Percentiles rank a stretch among this genome's conserved stretches.
Conservation (phyloP, 345 rosid genomes). For the Crucihimalaya himalaica region DNA sequence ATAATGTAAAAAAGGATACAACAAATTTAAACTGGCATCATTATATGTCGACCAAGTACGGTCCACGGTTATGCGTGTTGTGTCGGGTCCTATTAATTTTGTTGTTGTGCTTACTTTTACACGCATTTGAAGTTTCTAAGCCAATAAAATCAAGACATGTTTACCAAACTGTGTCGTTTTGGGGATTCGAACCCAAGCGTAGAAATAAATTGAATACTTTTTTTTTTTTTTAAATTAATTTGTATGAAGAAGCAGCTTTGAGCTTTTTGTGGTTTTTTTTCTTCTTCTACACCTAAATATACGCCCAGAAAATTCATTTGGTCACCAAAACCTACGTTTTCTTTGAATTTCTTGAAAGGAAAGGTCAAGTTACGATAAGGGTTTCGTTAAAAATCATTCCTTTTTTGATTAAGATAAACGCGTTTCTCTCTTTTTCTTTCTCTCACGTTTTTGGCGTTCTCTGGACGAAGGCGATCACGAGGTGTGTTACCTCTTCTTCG, state of each 20-base stretch:
- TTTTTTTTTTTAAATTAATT: background rate
- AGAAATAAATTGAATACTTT: background rate
- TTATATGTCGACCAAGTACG: constrained; percentile 2
- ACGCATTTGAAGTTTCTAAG: background rate
- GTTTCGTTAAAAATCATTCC: background rate
- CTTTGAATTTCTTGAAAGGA: constrained; percentile 18
- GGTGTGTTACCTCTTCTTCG: background rate
- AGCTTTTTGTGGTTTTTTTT: constrained; percentile 7
- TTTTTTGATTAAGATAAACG: constrained; percentile 8
- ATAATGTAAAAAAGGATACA: background rate
- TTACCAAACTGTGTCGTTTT: background rate
- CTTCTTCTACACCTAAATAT: background rate
- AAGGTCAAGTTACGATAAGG: background rate
- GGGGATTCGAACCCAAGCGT: background rate
- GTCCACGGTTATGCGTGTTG: constrained; percentile 2
- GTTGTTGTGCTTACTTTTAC: constrained; percentile 11
- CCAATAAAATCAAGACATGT: constrained; percentile 2
- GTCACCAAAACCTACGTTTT: constrained; percentile 20
- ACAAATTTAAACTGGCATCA: constrained; percentile 17
- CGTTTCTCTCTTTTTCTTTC: background rate
- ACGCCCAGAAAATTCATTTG: constrained; percentile 14
- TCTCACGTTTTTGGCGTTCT: constrained; percentile 23
- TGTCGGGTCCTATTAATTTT: background rate
- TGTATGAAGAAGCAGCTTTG: constrained; percentile 20
- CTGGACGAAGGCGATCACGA: constrained; percentile 34